These are phyloP conservation scores for Magnaporthiopsis incrustans DNA, from an alignment of 2,329 filamentous ascomycete genomes.

Conservation along the genomic window DNA sequence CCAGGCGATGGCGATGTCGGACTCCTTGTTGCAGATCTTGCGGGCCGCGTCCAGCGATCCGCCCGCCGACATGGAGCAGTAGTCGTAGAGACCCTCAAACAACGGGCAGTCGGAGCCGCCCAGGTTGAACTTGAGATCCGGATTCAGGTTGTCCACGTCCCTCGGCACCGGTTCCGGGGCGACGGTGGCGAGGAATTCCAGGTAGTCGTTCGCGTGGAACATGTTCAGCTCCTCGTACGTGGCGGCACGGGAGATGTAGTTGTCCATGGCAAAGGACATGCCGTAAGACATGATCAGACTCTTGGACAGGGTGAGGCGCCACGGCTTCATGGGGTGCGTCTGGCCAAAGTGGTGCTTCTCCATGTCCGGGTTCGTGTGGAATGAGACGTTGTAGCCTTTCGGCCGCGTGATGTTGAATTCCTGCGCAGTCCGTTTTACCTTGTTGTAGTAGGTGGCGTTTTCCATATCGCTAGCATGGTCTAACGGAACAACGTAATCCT, in stretches of 20 bases:
- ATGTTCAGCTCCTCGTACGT: constrained; percentile 79
- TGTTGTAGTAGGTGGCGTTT: constrained; percentile 47
- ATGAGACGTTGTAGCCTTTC: constrained; percentile 84
- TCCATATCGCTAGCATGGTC: constrained; percentile 44
- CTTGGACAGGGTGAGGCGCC: constrained; percentile 92
- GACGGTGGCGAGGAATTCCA: constrained; percentile 75
- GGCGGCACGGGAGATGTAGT: constrained; percentile 76
- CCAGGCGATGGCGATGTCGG: constrained; percentile 97
- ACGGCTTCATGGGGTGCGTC: constrained; percentile 98
- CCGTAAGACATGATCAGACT: constrained; percentile 91
- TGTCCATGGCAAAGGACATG: constrained; percentile 94
- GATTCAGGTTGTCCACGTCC: constrained; percentile 56
- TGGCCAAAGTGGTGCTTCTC: constrained; percentile 96
- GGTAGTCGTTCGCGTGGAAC: constrained; percentile 84
- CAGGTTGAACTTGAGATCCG: constrained; percentile 72
- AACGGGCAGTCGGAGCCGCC: constrained; percentile 90
- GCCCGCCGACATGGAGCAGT: constrained; percentile 88
- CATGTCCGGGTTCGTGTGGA: constrained; percentile 89
- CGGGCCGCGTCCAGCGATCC: constrained; percentile 85
- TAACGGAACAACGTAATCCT: constrained; percentile 43
- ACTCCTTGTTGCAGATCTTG: constrained; percentile 77
- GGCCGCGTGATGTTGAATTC: constrained; percentile 68
- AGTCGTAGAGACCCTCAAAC: constrained; percentile 92
- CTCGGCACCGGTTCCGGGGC: constrained; percentile 55
- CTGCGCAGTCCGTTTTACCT: constrained; percentile 48